These are phyloP conservation scores for Dalbergia oliveri DNA, from an alignment of 306 rosid species.

Conservation along the genomic window DNA sequence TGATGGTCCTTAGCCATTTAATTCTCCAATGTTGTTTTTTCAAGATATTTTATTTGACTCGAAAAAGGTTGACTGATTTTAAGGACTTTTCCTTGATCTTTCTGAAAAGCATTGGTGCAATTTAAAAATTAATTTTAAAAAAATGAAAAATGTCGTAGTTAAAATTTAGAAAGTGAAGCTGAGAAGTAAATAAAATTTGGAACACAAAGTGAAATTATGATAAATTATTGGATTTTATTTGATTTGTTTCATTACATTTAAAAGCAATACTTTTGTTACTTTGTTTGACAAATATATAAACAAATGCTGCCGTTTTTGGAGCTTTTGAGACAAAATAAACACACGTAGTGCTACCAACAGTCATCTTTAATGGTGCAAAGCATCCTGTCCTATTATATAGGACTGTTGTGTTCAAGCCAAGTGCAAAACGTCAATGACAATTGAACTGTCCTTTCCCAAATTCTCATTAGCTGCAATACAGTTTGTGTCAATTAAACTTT, in stretches of 20 bases:
- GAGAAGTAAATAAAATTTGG: constrained; percentile 15
- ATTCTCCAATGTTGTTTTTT: too few relatives aligned
- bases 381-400: constrained; percentile 11
- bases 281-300: too few relatives aligned
- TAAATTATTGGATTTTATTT: too few relatives aligned
- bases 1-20: too few relatives aligned
- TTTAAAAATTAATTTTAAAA: background rate
- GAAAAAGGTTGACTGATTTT: too few relatives aligned
- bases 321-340: constrained; percentile 11
- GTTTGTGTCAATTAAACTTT: constrained; percentile 29
- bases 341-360: background rate
- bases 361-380: background rate
- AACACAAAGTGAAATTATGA: background rate
- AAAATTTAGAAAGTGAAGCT: background rate
- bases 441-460: constrained; percentile 1
- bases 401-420: constrained; percentile 21
- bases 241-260: too few relatives aligned
- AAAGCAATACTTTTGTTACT: too few relatives aligned
- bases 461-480: background rate
- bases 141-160: background rate
- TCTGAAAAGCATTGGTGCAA: constrained; percentile 5
- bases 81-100: background rate
- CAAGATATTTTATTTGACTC: too few relatives aligned
- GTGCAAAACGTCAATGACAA: constrained; percentile 20
- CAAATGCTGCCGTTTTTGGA: background rate